These are phyloP conservation scores for Alternaria longipes DNA, from an alignment of 2,329 filamentous ascomycete species.

Conservation along the genomic window DNA sequence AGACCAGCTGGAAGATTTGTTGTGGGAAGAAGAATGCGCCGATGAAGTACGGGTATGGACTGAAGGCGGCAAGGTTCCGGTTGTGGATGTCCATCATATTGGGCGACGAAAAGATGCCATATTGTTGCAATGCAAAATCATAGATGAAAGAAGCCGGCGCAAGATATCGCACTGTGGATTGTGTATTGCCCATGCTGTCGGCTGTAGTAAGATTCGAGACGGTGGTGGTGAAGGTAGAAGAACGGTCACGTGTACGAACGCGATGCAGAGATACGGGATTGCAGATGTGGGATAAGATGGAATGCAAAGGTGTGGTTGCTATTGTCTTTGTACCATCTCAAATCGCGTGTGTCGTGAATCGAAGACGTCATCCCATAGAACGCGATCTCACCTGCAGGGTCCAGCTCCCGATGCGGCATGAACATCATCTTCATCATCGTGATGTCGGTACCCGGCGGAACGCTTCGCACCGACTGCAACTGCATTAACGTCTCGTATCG, in stretches of 20 bases:
- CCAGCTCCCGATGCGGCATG: constrained; percentile 12
- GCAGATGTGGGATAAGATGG: neutral
- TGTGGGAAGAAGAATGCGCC: constrained; percentile 69
- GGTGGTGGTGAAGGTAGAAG: neutral
- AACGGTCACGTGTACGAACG: neutral
- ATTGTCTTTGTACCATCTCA: neutral
- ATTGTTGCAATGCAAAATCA: constrained; percentile 68
- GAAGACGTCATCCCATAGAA: constrained; percentile 16
- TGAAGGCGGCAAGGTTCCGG: constrained; percentile 66
- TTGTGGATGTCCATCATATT: constrained; percentile 70
- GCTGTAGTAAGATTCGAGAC: neutral
- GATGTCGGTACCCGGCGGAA: neutral
- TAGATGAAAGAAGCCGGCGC: constrained; percentile 64
- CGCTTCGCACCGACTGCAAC: neutral
- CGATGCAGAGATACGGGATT: neutral
- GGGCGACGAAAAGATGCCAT: constrained; percentile 65
- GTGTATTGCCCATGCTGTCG: constrained; percentile 54
- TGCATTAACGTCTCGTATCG: neutral
- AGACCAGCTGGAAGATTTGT: constrained; percentile 66
- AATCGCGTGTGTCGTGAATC: constrained; percentile 2
- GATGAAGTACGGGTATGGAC: constrained; percentile 67
- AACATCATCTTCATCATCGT: constrained; percentile 16
- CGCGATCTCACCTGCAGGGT: constrained; percentile 13
- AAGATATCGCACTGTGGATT: constrained; percentile 63
- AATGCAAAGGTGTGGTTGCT: neutral